A percentile compares a stretch with the other conserved stretches of the same genome.
These are phyloP conservation scores for Phytophthora megakarya DNA, from an alignment of 352 stramenopile species.

Conservation along the genomic window DNA sequence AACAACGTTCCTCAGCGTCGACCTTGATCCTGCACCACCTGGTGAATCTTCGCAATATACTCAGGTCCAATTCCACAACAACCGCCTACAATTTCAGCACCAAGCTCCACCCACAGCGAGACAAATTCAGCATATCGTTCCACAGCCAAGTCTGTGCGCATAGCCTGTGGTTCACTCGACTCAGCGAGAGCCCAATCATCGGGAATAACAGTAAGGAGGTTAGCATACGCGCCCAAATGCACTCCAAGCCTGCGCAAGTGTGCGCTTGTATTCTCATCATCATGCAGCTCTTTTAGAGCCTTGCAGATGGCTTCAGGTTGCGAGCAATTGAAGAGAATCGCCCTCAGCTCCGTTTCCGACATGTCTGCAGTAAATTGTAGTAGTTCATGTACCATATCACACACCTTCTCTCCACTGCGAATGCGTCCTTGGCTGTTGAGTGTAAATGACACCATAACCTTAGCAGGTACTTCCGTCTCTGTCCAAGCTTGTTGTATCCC, in stretches of 20 bases:
- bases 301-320: constrained; percentile 86
- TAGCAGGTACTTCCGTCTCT: constrained; percentile 32
- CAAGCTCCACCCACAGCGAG: constrained; percentile 58
- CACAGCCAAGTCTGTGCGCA: constrained; percentile 81
- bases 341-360: constrained; percentile 42
- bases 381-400: constrained; percentile 45
- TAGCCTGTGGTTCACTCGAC: constrained; percentile 73
- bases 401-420: constrained; percentile 72
- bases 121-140: constrained; percentile 78
- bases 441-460: constrained; percentile 86
- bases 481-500: constrained; percentile 48
- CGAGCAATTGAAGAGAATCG: constrained; percentile 91
- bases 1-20: constrained; percentile 21
- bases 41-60: constrained; percentile 74
- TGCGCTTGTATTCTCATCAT: constrained; percentile 19
- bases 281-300: constrained; percentile 62
- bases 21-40: constrained; percentile 30
- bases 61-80: constrained; percentile 91
- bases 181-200: constrained; percentile 79
- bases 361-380: constrained; percentile 36
- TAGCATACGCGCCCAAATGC: constrained; percentile 86
- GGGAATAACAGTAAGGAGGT: constrained; percentile 82
- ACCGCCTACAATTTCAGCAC: constrained; percentile 81
- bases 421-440: constrained; percentile 66
- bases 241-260: constrained; percentile 28